Base-by-base conservation (phyloP, 202 grass and related monocot genomes). In the Digitaria exilis region DNA sequence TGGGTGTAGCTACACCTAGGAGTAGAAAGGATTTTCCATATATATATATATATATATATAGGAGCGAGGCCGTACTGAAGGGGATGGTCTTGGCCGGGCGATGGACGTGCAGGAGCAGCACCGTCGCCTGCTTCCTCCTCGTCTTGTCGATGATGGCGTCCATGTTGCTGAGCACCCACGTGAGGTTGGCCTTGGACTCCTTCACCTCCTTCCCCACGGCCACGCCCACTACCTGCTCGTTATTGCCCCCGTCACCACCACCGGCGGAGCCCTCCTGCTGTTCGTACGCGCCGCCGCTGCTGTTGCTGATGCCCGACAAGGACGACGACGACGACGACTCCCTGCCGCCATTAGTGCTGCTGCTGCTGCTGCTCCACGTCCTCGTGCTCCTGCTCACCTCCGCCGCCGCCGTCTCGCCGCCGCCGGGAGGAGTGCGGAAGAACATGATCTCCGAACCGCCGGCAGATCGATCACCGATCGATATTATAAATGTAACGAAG, bases 141-240 rank as follows among this genome's bases (percentile, higher is more conserved):
- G 6, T 13, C 4, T 14, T 4, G 14, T 8, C 6, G 71, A 56
- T 31, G 49, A 74, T 22, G 71, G 71, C 49, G 48, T 56, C 71
- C 30, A 74, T 32, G 71, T 74, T 74, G 50, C 50, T 74, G 71
- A 74, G 71, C 71, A 55, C 71, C 71, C 71, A 74, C 49, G 39
- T 14, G 19, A 74, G 71, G 30, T 74, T 74, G 49, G 71, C 71
- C 49, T 74, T 74, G 71, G 49, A 55, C 31, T 55, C 10, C 71
- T 74, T 74, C 71, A 74, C 71, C 49, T 74, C 49, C 71, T 74
- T 74, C 71, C 71, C 71, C 49, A 74, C 49, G 2, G 71, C 71
- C 49, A 74, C 71, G 71, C 49, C 71, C 9, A 74, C 71, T 30
- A 35, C 49, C 71, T 74, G 45, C 69, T 48, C 18, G 6, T 32